Percentiles rank a stretch among this genome's conserved stretches.
phyloP scores from a whole-genome alignment of 768 basidiomycete species.

The Leccinum truebloodii region DNA sequence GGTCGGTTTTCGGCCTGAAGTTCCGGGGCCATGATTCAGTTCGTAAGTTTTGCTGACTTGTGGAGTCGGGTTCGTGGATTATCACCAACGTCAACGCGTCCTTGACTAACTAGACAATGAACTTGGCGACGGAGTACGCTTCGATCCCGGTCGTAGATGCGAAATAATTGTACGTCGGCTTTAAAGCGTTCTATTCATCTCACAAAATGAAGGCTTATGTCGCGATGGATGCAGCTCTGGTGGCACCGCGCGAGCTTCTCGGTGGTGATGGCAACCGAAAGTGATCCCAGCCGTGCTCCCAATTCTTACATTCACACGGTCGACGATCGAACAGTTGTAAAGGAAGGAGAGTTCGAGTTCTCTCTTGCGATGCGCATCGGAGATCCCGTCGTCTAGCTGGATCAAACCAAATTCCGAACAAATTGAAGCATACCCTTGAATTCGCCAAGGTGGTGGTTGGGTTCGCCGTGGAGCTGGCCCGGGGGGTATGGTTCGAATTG shows the following conservation, averaged over 20 bases:
- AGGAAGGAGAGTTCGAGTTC: slow-evolving; percentile 43
- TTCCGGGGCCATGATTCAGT: slow-evolving; percentile 52
- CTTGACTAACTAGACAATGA: slow-evolving; percentile 41
- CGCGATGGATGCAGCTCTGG: slow-evolving; percentile 22
- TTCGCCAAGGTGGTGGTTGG: slow-evolving; percentile 61
- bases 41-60: slow-evolving; percentile 34
- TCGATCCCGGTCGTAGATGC: slow-evolving; percentile 13
- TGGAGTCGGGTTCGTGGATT: neutral
- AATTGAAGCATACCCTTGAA: slow-evolving; percentile 50
- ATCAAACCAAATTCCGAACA: neutral
- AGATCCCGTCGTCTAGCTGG: neutral
- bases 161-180: slow-evolving; percentile 33
- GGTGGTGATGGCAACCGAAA: slow-evolving; percentile 44
- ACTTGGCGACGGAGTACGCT: slow-evolving; percentile 34
- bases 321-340: slow-evolving; percentile 22
- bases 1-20: slow-evolving; percentile 65
- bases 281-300: slow-evolving; percentile 37
- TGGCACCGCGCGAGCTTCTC: slow-evolving; percentile 42
- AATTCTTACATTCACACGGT: slow-evolving; percentile 45
- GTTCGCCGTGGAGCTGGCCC: slow-evolving; percentile 51
- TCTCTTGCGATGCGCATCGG: slow-evolving; percentile 35
- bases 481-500: slow-evolving; percentile 11
- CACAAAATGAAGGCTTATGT: neutral
- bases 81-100: slow-evolving; percentile 41
- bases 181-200: neutral